These are phyloP conservation scores for Tolypocladium amazonense DNA, from an alignment of 2,329 filamentous ascomycete genomes.

Conservation along the genomic window DNA sequence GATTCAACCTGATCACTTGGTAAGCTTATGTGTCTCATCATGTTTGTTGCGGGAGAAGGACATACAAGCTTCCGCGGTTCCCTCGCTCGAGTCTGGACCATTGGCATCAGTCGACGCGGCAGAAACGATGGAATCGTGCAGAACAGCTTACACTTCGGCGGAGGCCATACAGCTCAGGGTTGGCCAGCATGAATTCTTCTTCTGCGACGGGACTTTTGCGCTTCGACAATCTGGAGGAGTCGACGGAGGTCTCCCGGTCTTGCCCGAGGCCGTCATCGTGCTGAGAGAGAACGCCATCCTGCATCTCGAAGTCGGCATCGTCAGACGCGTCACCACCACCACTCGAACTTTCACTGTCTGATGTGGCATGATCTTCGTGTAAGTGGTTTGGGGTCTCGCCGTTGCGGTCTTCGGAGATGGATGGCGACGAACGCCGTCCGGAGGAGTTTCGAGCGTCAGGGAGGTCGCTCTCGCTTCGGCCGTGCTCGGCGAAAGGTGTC, in stretches of 20 bases:
- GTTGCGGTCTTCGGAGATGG: slow-evolving; percentile 27
- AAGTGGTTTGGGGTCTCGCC: slow-evolving; percentile 29
- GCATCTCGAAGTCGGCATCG: slow-evolving; percentile 69
- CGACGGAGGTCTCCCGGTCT: slow-evolving; percentile 58
- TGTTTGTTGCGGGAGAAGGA: slow-evolving; percentile 3
- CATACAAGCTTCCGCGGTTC: slow-evolving; percentile 49
- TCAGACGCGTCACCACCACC: slow-evolving; percentile 48
- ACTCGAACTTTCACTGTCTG: slow-evolving; percentile 37
- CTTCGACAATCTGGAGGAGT: slow-evolving; percentile 60
- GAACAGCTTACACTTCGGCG: slow-evolving; percentile 68
- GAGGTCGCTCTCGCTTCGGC: slow-evolving; percentile 54
- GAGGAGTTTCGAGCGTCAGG: slow-evolving; percentile 58
- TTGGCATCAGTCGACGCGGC: slow-evolving; percentile 16
- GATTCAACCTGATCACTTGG: slow-evolving; percentile 31
- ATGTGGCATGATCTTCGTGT: slow-evolving; percentile 27
- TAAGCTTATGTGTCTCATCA: neutral
- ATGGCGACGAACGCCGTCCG: slow-evolving; percentile 34
- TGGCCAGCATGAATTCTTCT: slow-evolving; percentile 76
- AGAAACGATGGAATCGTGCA: slow-evolving; percentile 10
- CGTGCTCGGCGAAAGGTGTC: slow-evolving; percentile 24
- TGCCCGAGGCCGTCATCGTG: slow-evolving; percentile 36
- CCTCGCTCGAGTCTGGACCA: slow-evolving; percentile 40
- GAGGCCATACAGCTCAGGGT: slow-evolving; percentile 90
- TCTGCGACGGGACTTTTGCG: slow-evolving; percentile 61
- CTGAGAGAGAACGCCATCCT: slow-evolving; percentile 38